Evolutionary conservation across 306 rosid genomes (phyloP).

Genomic region (Calophaca sinica): DNA sequence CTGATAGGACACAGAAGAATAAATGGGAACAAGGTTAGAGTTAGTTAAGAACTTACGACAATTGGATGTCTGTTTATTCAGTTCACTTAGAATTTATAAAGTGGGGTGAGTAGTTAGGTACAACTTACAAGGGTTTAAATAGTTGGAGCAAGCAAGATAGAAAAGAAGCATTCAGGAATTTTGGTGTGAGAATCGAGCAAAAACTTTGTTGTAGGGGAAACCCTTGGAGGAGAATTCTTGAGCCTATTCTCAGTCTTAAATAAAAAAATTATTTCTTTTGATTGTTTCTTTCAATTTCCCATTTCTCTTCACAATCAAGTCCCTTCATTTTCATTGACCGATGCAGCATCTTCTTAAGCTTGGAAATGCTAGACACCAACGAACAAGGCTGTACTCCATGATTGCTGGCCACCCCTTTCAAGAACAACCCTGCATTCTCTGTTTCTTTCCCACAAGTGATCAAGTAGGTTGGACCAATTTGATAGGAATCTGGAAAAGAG

Average conservation of each 20-base stretch:
- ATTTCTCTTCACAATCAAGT: slow-evolving; percentile 12
- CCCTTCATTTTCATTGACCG: not conserved
- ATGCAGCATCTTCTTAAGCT: not conserved
- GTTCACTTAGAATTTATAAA: not conserved
- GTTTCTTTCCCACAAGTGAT: no score
- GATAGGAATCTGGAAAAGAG: not conserved
- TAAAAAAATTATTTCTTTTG: not conserved
- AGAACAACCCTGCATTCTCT: not conserved
- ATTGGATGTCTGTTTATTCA: slow-evolving; percentile 5
- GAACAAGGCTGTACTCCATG: slow-evolving; percentile 2
- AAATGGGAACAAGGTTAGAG: not conserved
- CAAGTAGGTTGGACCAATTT: not conserved
- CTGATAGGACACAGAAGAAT: not conserved
- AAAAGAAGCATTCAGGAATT: not conserved
- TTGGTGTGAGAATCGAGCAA: not conserved
- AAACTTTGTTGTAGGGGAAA: not conserved
- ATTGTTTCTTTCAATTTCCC: slow-evolving; percentile 1
- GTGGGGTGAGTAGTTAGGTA: slow-evolving; percentile 1
- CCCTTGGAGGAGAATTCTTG: not conserved
- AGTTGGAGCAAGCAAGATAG: not conserved
- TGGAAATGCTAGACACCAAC: not conserved
- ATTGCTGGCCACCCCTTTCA: not conserved
- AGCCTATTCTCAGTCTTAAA: not conserved
- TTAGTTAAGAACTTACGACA: slow-evolving; percentile 1
- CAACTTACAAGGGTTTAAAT: not conserved